Conservation (phyloP, 305 asterid species). For the Solanum aculeatissimum region DNA sequence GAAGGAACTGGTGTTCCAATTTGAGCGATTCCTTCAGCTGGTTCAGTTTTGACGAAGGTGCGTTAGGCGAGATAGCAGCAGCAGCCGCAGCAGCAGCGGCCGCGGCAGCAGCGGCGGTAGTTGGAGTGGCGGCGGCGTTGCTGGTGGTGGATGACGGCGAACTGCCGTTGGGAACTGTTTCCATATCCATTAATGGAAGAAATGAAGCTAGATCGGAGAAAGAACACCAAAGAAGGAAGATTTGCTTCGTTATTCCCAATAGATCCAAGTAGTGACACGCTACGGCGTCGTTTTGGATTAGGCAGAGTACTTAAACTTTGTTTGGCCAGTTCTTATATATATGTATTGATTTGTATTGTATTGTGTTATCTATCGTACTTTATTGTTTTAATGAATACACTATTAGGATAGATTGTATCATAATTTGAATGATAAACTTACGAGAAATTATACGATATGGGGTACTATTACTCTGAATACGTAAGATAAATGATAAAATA, state of each 20-base stretch:
- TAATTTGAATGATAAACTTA: too few relatives aligned
- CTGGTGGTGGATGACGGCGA: slow-evolving; percentile 11
- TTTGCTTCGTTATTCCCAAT: neutral
- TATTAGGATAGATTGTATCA: too few relatives aligned
- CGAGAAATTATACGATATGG: too few relatives aligned
- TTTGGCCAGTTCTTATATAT: too few relatives aligned
- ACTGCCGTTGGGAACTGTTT: slow-evolving; percentile 40
- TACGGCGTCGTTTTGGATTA: neutral
- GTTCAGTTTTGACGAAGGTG: slow-evolving; percentile 43
- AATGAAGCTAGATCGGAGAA: neutral
- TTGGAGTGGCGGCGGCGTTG: neutral
- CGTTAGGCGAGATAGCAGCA: slow-evolving; percentile 1
- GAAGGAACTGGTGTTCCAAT: slow-evolving; percentile 86
- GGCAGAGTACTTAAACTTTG: neutral
- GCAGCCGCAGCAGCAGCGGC: neutral
- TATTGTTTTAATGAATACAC: too few relatives aligned
- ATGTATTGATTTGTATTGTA: too few relatives aligned
- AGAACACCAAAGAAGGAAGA: neutral
- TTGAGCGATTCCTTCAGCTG: slow-evolving; percentile 58
- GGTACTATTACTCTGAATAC: too few relatives aligned
- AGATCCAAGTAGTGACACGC: neutral
- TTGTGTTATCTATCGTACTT: too few relatives aligned
- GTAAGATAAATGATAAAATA: too few relatives aligned
- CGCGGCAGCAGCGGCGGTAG: neutral
- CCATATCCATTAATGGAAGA: slow-evolving; percentile 50